phyloP scores from a whole-genome alignment of 2,329 filamentous ascomycete species.

The Calonectria naviculata region DNA sequence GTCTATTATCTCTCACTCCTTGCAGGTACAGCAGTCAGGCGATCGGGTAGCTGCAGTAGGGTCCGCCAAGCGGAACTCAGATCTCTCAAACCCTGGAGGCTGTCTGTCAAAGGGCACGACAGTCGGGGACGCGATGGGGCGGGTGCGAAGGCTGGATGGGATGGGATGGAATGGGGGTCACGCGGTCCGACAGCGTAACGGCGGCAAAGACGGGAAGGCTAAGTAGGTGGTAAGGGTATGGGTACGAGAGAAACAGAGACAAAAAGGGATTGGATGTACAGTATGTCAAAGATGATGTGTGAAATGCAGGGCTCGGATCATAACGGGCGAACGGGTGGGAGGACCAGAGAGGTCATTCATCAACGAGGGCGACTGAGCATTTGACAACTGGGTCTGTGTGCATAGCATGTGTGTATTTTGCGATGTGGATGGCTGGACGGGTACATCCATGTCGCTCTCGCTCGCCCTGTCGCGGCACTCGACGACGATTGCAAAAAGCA shows the following conservation, averaged over 20 bases:
- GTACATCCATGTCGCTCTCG: conserved; percentile 3
- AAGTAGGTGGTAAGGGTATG: conserved; percentile 23
- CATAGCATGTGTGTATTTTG: conserved; percentile 15
- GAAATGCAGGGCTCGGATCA: conserved; percentile 45
- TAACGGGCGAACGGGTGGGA: conserved; percentile 47
- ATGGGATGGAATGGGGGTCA: conserved; percentile 33
- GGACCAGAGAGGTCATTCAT: conserved; percentile 44
- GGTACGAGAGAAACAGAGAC: conserved; percentile 20
- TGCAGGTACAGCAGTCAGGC: conserved; percentile 47
- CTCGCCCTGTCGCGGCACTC: conserved; percentile 8
- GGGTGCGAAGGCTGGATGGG: conserved; percentile 19
- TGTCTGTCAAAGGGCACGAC: conserved; percentile 25
- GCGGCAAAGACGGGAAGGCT: conserved; percentile 27
- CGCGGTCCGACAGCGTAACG: conserved; percentile 40
- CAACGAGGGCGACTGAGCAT: conserved; percentile 17
- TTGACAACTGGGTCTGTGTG: conserved; percentile 11
- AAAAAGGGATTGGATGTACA: conserved; percentile 27
- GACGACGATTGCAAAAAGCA: conserved; percentile 29
- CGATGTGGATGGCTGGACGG: conserved; percentile 7
- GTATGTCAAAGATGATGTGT: conserved; percentile 35
- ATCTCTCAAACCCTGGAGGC: conserved; percentile 34
- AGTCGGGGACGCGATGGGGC: conserved; percentile 25
- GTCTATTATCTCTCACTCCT: conserved; percentile 47
- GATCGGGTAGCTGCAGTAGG: conserved; percentile 47
- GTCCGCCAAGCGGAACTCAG: conserved; percentile 38